Base-by-base conservation (phyloP, 2,329 filamentous ascomycete species). In the Aspergillus fumigatiaffinis region DNA sequence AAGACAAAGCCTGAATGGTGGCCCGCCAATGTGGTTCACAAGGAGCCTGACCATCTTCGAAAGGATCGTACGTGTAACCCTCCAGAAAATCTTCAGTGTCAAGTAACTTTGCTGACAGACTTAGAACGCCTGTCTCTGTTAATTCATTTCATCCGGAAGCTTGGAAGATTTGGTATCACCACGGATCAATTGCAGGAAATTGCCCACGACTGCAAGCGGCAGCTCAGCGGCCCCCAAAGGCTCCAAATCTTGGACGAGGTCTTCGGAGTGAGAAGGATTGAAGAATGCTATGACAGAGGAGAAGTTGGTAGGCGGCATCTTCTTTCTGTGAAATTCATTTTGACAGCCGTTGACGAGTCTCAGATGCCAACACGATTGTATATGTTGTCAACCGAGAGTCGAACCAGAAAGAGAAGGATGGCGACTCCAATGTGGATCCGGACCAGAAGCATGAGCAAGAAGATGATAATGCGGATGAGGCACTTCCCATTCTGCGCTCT, bases 11-110 rank as follows among this genome's bases (percentile, higher is more conserved):
- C 78, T 9, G 70, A 72, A 14, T 78, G 72, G 73, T 79, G 75
- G 75, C 74, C 75, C 20, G 6, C 26, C 6, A 7, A 26, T 58
- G 76, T 79, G 44, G 73, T 73, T 44, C 79, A 81, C 66, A 77
- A 72, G 63, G 79, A 80, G 64, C 79, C 79, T 3, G 78, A 80
- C 55, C 79, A 81, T 63, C 63, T 80, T 21, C 69, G 72, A 52
- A 79, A 78, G 67, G 72, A 75, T 46, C 73, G 78, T 80, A 71
- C 61, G 77, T 65, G 20, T n/a, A 50, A 25, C 21, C 2, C 28
- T 4, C 2, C 5, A n/a, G 7, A 21, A 8, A 8, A 29, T 42
- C 23, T 23, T 4, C 9, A 3, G 8, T 26, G 17, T 21, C 1
- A 26, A 8, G 9, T 50, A 14, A 56, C 5, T 26, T 62, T 41